Base-by-base conservation (phyloP, 2,329 filamentous ascomycete genomes). In the Xylariaceae sp. region DNA sequence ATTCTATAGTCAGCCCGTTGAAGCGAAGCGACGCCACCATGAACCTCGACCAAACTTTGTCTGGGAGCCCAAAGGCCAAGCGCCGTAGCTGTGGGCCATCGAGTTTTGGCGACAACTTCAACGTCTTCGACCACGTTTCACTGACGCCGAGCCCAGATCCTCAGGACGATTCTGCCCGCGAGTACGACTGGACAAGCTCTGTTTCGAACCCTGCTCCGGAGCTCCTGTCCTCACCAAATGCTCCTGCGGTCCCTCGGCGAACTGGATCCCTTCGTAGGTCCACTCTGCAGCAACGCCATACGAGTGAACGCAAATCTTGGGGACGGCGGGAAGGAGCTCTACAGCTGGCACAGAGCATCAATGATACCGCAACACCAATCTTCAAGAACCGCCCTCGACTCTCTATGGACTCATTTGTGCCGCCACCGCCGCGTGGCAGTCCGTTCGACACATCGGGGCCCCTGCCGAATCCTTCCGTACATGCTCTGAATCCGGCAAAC, bases 11-110 rank as follows among this genome's bases (percentile, higher is more conserved):
- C 5, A 94, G 90, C 55, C 89, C 90, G 5, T 65, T 96, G 47
- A 95, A 96, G 70, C 80, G 92, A 49, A 90, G 83, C 53, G 90
- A 96, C 63, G 82, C 84, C 27, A 81, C 82, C 32, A 90, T 94
- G 83, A 87, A 86, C 51, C 64, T 93, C 31, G 89, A 94, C 50
- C 82, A 85, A 43, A 70, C 78, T 18, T 81, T 73, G 48, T 69
- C 83, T 36, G 84, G 84, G 46, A 95, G 85, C 52, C 90, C 92
- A 1, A 84, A 90, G 39, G 85, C 89, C 29, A 95, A 95, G 67
- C 76, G 92, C 45, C 78, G 92, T 51, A 95, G 89, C 60, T 86
- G 94, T 56, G 82, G 82, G 31, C 73, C 79, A 27, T 68, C 80
- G n/a, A 75, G 64, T 46, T 67, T 80, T 42, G 69, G 70, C 29